Conservation (phyloP, 1,284 basidiomycete genomes). For the Sporisorium reilianum region DNA sequence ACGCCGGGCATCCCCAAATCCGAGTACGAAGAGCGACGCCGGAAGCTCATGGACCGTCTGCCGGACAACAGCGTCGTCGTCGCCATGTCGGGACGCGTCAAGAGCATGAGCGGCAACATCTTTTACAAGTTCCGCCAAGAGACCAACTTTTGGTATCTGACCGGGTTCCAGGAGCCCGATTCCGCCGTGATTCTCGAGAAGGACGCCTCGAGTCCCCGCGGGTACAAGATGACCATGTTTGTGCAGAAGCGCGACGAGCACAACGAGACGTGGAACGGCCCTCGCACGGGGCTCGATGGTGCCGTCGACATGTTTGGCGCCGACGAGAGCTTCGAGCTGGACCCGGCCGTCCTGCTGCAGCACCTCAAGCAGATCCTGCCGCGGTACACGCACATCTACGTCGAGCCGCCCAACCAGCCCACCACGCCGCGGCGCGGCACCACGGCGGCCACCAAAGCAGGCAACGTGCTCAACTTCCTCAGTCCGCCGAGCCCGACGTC, state of each 20-base stretch:
- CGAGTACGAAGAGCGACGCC: slow-evolving; percentile 86
- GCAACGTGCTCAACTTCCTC: slow-evolving; percentile 64
- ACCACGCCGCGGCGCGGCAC: slow-evolving; percentile 50
- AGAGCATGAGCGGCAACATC: slow-evolving; percentile 77
- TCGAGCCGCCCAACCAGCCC: slow-evolving; percentile 60
- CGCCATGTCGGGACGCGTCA: slow-evolving; percentile 81
- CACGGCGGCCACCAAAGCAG: slow-evolving; percentile 20
- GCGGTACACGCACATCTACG: slow-evolving; percentile 59
- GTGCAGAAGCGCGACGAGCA: slow-evolving; percentile 79
- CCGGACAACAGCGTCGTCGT: slow-evolving; percentile 84
- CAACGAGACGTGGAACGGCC: slow-evolving; percentile 93
- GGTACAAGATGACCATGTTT: slow-evolving; percentile 91
- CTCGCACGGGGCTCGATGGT: slow-evolving; percentile 71
- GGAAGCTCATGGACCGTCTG: slow-evolving; percentile 80
- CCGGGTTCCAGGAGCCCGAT: slow-evolving; percentile 91
- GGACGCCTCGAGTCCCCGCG: slow-evolving; percentile 73
- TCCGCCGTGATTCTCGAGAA: slow-evolving; percentile 78
- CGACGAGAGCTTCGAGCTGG: slow-evolving; percentile 60
- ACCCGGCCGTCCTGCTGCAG: slow-evolving; percentile 53
- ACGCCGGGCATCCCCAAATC: slow-evolving; percentile 84
- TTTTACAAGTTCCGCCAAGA: slow-evolving; percentile 82
- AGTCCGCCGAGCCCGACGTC: slow-evolving; percentile 57
- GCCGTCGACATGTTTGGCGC: slow-evolving; percentile 65
- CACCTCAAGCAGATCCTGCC: slow-evolving; percentile 58
- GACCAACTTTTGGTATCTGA: slow-evolving; percentile 67